Evolutionary conservation across 768 basidiomycete species (phyloP).

Genomic region (Russula vinacea): DNA sequence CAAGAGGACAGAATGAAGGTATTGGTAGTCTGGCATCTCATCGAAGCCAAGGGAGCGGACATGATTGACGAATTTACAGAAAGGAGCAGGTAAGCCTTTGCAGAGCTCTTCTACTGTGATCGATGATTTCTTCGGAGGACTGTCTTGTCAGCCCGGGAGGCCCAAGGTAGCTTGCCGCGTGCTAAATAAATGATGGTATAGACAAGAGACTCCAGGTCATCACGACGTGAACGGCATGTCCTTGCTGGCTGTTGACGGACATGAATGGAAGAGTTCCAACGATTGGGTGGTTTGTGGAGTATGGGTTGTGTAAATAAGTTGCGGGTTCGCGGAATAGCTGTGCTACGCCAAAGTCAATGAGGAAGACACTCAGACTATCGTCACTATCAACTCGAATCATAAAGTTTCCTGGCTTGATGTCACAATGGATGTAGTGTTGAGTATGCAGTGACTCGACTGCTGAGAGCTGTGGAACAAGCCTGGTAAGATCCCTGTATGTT

Average conservation of each 20-base stretch:
- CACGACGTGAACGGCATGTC: background rate
- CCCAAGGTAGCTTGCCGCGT: background rate
- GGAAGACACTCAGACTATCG: background rate
- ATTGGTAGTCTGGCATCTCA: conserved; percentile 1
- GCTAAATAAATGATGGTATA: conserved; percentile 4
- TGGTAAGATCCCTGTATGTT: no score
- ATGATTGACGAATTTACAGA: background rate
- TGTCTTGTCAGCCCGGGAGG: background rate
- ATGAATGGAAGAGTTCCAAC: background rate
- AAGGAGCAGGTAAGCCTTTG: background rate
- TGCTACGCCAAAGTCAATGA: background rate
- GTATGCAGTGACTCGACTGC: background rate
- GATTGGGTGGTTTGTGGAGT: background rate
- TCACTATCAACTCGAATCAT: background rate
- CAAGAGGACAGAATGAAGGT: background rate
- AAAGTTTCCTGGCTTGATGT: background rate
- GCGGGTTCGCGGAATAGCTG: background rate
- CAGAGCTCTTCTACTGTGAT: conserved; percentile 3
- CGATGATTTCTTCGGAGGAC: background rate
- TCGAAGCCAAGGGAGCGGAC: background rate
- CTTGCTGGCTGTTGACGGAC: background rate
- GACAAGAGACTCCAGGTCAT: background rate
- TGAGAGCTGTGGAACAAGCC: no score
- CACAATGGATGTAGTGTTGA: background rate
- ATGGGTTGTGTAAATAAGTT: background rate